A percentile compares a stretch with the other conserved stretches of the same genome.
phyloP scores from a whole-genome alignment of 2,329 filamentous ascomycete genomes.

The Fusarium citri region DNA sequence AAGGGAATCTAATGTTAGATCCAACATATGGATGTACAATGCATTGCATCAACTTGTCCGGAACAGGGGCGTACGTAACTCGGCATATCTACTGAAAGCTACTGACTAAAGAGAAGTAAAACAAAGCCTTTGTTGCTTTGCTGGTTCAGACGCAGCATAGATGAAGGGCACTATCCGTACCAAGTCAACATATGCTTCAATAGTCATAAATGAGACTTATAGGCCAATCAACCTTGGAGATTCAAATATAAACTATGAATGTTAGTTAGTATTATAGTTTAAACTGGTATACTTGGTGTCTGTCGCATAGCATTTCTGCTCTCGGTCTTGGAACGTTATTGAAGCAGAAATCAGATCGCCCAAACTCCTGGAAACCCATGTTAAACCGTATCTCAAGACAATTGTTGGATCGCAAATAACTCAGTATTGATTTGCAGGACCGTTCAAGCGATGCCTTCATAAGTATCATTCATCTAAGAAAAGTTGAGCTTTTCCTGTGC shows the following conservation, averaged over 20 bases:
- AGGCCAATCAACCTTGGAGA: neutral
- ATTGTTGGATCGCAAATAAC: neutral
- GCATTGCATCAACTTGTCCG: neutral
- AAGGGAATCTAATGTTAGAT: conserved; percentile 7
- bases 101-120: neutral
- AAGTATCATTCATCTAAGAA: neutral
- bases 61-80: neutral
- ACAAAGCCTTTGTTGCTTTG: neutral
- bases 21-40: neutral
- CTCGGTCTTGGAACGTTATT: neutral
- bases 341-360: neutral
- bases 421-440: neutral
- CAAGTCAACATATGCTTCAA: neutral
- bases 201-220: neutral
- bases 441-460: neutral
- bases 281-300: neutral
- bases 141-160: neutral
- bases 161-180: neutral
- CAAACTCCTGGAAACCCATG: neutral
- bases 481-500: neutral
- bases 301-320: neutral
- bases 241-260: neutral
- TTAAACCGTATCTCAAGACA: neutral
- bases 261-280: neutral
- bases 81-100: neutral